A percentile compares a stretch with the other conserved stretches of the same genome.
These are phyloP conservation scores for Aspergillus vadensis DNA, from an alignment of 2,329 filamentous ascomycete genomes.

Conservation along the genomic window DNA sequence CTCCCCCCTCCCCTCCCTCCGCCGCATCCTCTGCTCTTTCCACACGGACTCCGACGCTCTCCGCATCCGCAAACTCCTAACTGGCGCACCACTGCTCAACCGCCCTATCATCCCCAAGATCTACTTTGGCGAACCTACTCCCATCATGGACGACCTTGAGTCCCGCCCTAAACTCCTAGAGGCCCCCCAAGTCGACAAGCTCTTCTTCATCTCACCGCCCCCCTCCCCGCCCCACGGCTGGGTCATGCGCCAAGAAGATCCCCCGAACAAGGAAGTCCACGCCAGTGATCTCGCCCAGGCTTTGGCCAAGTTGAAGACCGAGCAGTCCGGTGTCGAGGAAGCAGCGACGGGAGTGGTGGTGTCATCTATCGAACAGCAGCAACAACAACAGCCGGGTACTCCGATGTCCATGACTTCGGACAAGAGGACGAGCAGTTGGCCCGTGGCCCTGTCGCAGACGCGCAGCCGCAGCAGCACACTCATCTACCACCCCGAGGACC, in stretches of 20 bases:
- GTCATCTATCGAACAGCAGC: neutral
- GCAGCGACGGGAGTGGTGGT: slow-evolving; percentile 6
- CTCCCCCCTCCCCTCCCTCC: slow-evolving; percentile 53
- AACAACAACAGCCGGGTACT: slow-evolving; percentile 26
- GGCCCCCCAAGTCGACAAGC: slow-evolving; percentile 60
- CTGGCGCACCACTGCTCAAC: slow-evolving; percentile 38
- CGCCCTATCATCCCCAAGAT: slow-evolving; percentile 41
- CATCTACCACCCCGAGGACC: slow-evolving; percentile 64
- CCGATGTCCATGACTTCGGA: slow-evolving; percentile 39
- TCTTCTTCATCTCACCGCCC: slow-evolving; percentile 68
- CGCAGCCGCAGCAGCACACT: slow-evolving; percentile 59
- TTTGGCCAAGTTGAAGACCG: slow-evolving; percentile 52
- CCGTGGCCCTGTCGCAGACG: slow-evolving; percentile 32
- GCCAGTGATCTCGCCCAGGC: slow-evolving; percentile 62
- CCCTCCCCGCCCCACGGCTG: slow-evolving; percentile 66
- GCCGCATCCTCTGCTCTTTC: slow-evolving; percentile 55
- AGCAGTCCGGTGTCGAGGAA: slow-evolving; percentile 18
- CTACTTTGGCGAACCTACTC: slow-evolving; percentile 58
- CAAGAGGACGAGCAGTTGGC: slow-evolving; percentile 36
- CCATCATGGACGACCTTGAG: slow-evolving; percentile 38
- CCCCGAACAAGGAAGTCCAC: slow-evolving; percentile 67
- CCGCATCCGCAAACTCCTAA: slow-evolving; percentile 46
- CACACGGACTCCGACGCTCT: slow-evolving; percentile 45
- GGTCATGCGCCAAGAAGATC: slow-evolving; percentile 64
- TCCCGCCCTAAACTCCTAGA: slow-evolving; percentile 51